Percentiles rank a stretch among this genome's conserved stretches.
Conservation (phyloP, 148 eudicot species). For the Vaccinium corymbosum region DNA sequence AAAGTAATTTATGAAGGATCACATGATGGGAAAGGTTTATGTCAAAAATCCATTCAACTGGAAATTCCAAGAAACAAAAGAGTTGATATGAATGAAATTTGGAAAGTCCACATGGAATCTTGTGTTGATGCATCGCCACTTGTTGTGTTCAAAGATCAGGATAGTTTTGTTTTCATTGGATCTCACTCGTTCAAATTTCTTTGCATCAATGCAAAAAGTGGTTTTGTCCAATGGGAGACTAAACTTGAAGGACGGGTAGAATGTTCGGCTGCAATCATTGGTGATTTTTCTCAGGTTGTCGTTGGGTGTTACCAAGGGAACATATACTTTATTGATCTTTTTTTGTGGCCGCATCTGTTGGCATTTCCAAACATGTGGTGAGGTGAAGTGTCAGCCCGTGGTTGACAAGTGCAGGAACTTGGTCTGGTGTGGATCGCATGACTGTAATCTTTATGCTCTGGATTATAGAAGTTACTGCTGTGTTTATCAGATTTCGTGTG, state of each 20-base stretch:
- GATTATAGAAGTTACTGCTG: conserved; percentile 65
- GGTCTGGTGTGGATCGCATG: conserved; percentile 95
- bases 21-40: conserved; percentile 22
- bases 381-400: conserved; percentile 80
- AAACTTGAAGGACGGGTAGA: conserved; percentile 72
- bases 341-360: conserved; percentile 55
- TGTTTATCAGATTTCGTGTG: conserved; percentile 58
- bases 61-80: conserved; percentile 40
- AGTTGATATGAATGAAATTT: conserved; percentile 44
- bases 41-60: conserved; percentile 28
- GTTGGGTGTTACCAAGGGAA: conserved; percentile 92
- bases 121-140: conserved; percentile 96
- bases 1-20: conserved; percentile 32
- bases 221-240: conserved; percentile 61
- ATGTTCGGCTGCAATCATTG: conserved; percentile 71
- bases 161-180: conserved; percentile 60
- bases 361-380: conserved; percentile 80
- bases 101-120: conserved; percentile 80
- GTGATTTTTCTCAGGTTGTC: conserved; percentile 71
- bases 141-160: conserved; percentile 45
- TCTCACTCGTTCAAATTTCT: conserved; percentile 77
- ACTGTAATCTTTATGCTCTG: conserved; percentile 74
- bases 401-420: conserved; percentile 63
- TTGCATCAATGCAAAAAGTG: conserved; percentile 72
- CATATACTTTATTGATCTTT: conserved; percentile 67